Evolutionary conservation across 768 basidiomycete species (phyloP).

Genomic region (Dioszegia hungarica): DNA sequence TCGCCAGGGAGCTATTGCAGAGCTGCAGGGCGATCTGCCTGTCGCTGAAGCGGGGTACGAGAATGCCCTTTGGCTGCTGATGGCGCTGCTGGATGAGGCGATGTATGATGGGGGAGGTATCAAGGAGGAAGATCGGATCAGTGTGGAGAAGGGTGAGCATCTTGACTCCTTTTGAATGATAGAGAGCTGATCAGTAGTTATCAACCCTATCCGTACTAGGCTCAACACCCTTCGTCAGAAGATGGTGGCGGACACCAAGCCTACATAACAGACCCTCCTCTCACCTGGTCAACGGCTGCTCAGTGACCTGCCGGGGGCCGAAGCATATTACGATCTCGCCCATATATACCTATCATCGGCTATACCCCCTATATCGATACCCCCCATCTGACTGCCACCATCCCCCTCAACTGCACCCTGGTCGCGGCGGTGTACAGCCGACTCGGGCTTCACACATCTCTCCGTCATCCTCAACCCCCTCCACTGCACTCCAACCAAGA

Average conservation of each 20-base stretch:
- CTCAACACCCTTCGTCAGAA: conserved; percentile 30
- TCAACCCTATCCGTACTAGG: conserved; percentile 24
- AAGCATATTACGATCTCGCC: too few species aligned
- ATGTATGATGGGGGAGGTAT: conserved; percentile 44
- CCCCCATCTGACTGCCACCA: too few species aligned
- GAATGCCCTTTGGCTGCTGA: conserved; percentile 88
- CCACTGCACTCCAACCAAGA: too few species aligned
- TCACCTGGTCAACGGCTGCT: too few species aligned
- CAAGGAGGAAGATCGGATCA: conserved; percentile 48
- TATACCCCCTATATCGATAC: too few species aligned
- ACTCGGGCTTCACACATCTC: too few species aligned
- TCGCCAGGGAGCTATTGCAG: conserved; percentile 84
- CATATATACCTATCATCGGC: too few species aligned
- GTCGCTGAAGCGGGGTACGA: conserved; percentile 94
- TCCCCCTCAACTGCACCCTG: too few species aligned
- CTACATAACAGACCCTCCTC: too few species aligned
- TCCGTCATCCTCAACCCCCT: too few species aligned
- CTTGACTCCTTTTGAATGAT: neutral
- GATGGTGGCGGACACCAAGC: conserved; percentile 13
- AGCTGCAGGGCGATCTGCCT: conserved; percentile 72
- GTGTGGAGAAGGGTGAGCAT: conserved; percentile 50
- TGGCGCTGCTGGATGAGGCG: conserved; percentile 79
- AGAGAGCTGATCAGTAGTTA: conserved; percentile 20
- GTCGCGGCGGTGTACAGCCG: too few species aligned
- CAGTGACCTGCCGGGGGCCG: too few species aligned